Evolutionary conservation across 345 rosid species (phyloP), one percentile per base, ranked within the genome.

Genomic region (Syzygium oleosum): DNA sequence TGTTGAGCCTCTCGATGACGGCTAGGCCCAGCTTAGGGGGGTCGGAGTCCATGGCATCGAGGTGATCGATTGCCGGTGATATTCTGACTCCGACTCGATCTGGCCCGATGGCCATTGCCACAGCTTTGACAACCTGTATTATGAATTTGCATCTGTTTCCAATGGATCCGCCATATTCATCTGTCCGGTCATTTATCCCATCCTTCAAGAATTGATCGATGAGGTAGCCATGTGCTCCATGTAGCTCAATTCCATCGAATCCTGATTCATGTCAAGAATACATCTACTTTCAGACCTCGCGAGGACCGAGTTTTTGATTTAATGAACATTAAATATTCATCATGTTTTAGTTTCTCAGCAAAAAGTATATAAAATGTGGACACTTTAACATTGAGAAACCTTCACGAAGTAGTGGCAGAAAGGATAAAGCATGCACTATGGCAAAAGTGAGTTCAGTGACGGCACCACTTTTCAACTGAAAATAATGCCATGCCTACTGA

Each of bases 221-320:
- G 51, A 88, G 86, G 85, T 88, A 88, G 83, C 90, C 90, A n/a
- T 88, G 87, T 23, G 86, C 90, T 52, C 88, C 90, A 41, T 88
- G 90, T 38, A 88, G 59, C 86, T 88, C 90, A 9, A 88, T 84
- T 14, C 86, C 90, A 49, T 88, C 90, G n/a, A 86, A 87, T 27
- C 88, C 90, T 84, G 85, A 73, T 73, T 73, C 83, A 73, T 73
- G 49, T 73, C 83, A 73, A 73, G 83, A 34, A 5, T 19, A 38
- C 21, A 13, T 25, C 41, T 12, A 10, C 83, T 19, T 38, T 73
- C 49, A 73, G 49, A 73, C 49, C 83, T 21, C 49, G 9, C 27
- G 2, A 38, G 83, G 25, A 68, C 83, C 14, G 49, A 73, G 25
- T 73, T 38, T 34, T 19, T 9, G 2, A 41, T 4, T 19, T 73